Base-by-base conservation (phyloP, 2,329 filamentous ascomycete genomes). In the Lachnellula cervina region DNA sequence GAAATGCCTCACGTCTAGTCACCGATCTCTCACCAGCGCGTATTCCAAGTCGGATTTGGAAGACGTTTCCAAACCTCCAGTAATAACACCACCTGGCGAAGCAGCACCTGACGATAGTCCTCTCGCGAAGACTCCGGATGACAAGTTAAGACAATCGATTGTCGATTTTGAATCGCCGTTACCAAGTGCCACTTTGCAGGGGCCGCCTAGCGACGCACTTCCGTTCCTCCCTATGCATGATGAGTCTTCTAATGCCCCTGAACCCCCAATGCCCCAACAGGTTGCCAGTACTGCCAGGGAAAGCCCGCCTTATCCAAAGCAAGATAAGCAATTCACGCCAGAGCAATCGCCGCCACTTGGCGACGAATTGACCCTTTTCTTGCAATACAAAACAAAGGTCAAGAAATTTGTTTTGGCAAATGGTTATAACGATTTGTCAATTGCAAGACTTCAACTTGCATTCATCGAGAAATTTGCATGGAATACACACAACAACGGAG, bases 381-480 rank as follows among this genome's bases (percentile, higher is more conserved):
- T 97, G 59, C 93, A 97, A 72, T 97, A 97, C 75, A 96, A 95
- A 70, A 94, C 88, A 65, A 94, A 94, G 70, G 92, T 97, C 64
- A 97, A 97, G 74, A 97, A 97, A 71, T 95, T 95, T 69, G 84
- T 96, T 16, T 80, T 97, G 35, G 76, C 89, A 0, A 91, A 95
- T 69, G 93, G 93, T 1, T 86, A 87, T 62, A 85, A 86, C 34
- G 90, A 93, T 59, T 78, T 99, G 11, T 93, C 90, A 2, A 87
- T 97, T 57, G 91, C 91, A 1, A 83, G 92, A 23, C 73, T 99
- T 56, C 93, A 99, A 71, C 80, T 99, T 28, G 93, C 94, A 0
- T 99, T 99, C 66, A 99, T 99, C 64, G 94, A 99, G 64, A 99
- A 97, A 70, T 99, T 99, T 69, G 94, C 93, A 0, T 99, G 95